These are phyloP conservation scores for Venturia effusa DNA, from an alignment of 2,329 filamentous ascomycete genomes.

Conservation along the genomic window DNA sequence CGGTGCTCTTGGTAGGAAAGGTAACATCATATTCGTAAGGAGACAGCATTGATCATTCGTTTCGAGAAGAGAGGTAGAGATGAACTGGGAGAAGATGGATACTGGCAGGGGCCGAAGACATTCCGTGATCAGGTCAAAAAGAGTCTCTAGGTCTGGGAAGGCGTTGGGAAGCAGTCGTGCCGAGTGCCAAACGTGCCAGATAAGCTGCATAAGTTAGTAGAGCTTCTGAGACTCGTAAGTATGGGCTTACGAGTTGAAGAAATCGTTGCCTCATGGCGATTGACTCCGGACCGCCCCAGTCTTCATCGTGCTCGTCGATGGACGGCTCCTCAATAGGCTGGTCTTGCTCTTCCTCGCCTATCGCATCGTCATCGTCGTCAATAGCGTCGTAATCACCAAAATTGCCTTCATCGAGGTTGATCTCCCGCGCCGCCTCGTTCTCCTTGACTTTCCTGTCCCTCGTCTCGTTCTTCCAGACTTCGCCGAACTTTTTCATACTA, in stretches of 20 bases:
- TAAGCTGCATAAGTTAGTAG: constrained; percentile 14
- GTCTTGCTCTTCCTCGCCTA: constrained; percentile 14
- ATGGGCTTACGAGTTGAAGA: constrained; percentile 41
- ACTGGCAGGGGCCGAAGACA: constrained; percentile 49
- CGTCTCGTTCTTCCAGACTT: constrained; percentile 59
- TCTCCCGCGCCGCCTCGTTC: constrained; percentile 38
- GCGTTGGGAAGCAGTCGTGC: constrained; percentile 28
- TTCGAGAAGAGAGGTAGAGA: constrained; percentile 36
- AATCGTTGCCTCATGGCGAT: constrained; percentile 52
- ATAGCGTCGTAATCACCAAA: constrained; percentile 49
- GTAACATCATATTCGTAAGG: constrained; percentile 32
- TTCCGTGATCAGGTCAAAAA: constrained; percentile 50
- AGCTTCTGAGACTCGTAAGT: background rate
- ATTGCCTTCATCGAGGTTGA: constrained; percentile 50
- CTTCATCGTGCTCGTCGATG: constrained; percentile 5
- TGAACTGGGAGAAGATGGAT: constrained; percentile 45
- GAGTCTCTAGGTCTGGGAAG: constrained; percentile 41
- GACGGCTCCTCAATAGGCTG: background rate
- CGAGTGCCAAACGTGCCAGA: constrained; percentile 25
- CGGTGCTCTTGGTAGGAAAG: constrained; percentile 35
- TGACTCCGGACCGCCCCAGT: constrained; percentile 39
- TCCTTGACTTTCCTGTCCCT: constrained; percentile 32
- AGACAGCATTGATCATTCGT: constrained; percentile 38
- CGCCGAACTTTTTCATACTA: constrained; percentile 44
- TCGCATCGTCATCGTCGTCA: constrained; percentile 21